phyloP scores from a whole-genome alignment of 2,329 filamentous ascomycete species.

The Calcarisporium arbuscula region DNA sequence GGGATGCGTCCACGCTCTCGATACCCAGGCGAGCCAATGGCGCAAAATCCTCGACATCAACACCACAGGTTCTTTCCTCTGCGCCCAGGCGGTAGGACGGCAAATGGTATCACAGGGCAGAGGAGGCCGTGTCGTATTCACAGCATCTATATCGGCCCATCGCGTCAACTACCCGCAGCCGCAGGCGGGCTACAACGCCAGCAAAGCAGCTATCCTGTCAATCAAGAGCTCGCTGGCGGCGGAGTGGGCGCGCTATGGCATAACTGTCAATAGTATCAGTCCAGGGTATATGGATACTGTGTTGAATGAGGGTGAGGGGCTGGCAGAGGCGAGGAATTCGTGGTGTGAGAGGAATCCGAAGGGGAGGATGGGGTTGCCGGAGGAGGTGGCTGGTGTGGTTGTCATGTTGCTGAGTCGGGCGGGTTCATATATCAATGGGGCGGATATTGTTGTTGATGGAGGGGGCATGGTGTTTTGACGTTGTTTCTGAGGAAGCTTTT shows the following conservation, averaged over 20 bases:
- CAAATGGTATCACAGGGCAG: constrained; percentile 43
- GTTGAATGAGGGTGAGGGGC: constrained; percentile 58
- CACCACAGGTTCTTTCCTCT: constrained; percentile 62
- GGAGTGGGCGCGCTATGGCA: constrained; percentile 67
- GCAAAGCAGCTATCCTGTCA: constrained; percentile 60
- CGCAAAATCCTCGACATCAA: constrained; percentile 64
- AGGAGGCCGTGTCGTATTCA: constrained; percentile 59
- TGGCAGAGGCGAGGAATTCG: constrained; percentile 44
- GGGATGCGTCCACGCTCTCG: constrained; percentile 51
- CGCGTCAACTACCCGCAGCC: constrained; percentile 67
- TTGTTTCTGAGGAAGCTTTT: too few species aligned
- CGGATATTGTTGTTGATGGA: constrained; percentile 61
- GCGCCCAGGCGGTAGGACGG: constrained; percentile 55
- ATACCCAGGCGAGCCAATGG: constrained; percentile 42
- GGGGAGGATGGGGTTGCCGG: constrained; percentile 58
- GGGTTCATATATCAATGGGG: constrained; percentile 62
- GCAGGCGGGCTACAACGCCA: constrained; percentile 65
- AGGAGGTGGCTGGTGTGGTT: constrained; percentile 57
- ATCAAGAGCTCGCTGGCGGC: constrained; percentile 61
- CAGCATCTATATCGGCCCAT: constrained; percentile 62
- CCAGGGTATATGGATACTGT: constrained; percentile 77
- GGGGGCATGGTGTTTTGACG: constrained; percentile 24
- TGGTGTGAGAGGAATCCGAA: constrained; percentile 57
- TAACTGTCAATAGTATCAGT: constrained; percentile 63
- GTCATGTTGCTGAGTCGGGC: constrained; percentile 54